phyloP scores from a whole-genome alignment of 2,329 filamentous ascomycete genomes.

The Cryphonectria carpinicola region DNA sequence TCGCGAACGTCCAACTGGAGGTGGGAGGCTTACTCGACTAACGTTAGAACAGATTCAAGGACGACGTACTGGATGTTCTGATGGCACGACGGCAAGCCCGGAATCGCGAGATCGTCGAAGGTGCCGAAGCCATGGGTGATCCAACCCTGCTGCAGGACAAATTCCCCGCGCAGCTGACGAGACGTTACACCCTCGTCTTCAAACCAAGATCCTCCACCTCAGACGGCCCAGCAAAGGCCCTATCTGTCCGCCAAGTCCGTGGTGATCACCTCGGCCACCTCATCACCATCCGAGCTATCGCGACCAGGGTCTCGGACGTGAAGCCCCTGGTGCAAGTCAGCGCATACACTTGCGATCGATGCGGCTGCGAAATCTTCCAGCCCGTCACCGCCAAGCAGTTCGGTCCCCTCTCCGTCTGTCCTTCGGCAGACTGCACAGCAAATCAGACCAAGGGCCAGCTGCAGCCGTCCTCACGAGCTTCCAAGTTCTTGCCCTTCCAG shows the following conservation, averaged over 20 bases:
- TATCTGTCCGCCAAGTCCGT: constrained; percentile 91
- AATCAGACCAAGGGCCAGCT: constrained; percentile 95
- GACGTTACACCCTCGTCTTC: constrained; percentile 94
- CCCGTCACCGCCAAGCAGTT: constrained; percentile 91
- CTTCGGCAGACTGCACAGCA: constrained; percentile 83
- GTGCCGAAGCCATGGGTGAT: constrained; percentile 68
- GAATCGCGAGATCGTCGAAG: constrained; percentile 75
- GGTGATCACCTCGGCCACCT: constrained; percentile 91
- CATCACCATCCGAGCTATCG: constrained; percentile 92
- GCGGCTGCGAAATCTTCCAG: constrained; percentile 97
- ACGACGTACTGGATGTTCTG: constrained; percentile 94
- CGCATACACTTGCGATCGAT: constrained; percentile 95
- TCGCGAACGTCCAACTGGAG: constrained; percentile 10
- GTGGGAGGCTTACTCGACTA: constrained; percentile 35
- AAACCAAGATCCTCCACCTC: constrained; percentile 81
- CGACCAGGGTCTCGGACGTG: constrained; percentile 94
- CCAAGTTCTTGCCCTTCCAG: constrained; percentile 96
- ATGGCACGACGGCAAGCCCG: constrained; percentile 88
- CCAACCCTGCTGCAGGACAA: constrained; percentile 70
- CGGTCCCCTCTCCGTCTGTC: constrained; percentile 82
- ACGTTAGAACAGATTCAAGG: constrained; percentile 75
- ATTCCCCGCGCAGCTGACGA: constrained; percentile 89
- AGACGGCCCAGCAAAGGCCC: constrained; percentile 63
- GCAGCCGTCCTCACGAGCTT: constrained; percentile 91
- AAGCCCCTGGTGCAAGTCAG: constrained; percentile 98